phyloP scores from a whole-genome alignment of 2,329 filamentous ascomycete species.

The Fusarium annulatum region DNA sequence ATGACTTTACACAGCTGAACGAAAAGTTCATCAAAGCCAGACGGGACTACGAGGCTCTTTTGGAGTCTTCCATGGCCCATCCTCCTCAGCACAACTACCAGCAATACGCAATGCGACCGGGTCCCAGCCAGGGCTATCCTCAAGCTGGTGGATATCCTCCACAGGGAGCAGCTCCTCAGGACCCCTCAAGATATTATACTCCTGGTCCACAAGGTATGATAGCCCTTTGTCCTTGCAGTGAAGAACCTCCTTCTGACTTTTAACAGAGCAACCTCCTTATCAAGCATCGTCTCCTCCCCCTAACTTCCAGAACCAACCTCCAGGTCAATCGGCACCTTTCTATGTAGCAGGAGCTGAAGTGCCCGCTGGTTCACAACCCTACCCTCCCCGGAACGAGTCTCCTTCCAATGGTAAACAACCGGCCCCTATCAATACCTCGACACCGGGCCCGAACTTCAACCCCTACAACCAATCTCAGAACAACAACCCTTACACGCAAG shows the following conservation, averaged over 20 bases:
- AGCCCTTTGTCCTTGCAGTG: background rate
- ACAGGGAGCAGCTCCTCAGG: slow-evolving; percentile 61
- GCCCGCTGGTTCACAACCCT: slow-evolving; percentile 58
- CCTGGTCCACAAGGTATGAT: slow-evolving; percentile 59
- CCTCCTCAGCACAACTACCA: slow-evolving; percentile 84
- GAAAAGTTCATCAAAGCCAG: slow-evolving; percentile 99
- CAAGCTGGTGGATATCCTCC: slow-evolving; percentile 53
- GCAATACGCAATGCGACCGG: slow-evolving; percentile 69
- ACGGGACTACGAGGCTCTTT: slow-evolving; percentile 93
- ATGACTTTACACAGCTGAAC: slow-evolving; percentile 98
- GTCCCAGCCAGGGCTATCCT: slow-evolving; percentile 60
- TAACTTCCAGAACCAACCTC: slow-evolving; percentile 65
- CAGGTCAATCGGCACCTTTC: slow-evolving; percentile 68
- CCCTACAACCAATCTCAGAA: slow-evolving; percentile 57
- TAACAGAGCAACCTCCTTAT: slow-evolving; percentile 59
- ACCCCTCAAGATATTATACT: slow-evolving; percentile 76
- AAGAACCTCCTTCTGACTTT: slow-evolving; percentile 21
- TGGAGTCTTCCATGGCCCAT: slow-evolving; percentile 96
- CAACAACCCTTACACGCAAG: slow-evolving; percentile 57
- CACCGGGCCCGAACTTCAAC: slow-evolving; percentile 58
- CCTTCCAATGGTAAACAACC: slow-evolving; percentile 62
- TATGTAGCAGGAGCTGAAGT: slow-evolving; percentile 72
- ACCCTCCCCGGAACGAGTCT: slow-evolving; percentile 64
- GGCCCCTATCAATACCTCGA: slow-evolving; percentile 63
- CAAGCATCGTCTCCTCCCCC: slow-evolving; percentile 62